Evolutionary conservation across 371 early-diverging fungal species (phyloP), one percentile per base, ranked within the genome.

Genomic region (Gilbertella persicaria): DNA sequence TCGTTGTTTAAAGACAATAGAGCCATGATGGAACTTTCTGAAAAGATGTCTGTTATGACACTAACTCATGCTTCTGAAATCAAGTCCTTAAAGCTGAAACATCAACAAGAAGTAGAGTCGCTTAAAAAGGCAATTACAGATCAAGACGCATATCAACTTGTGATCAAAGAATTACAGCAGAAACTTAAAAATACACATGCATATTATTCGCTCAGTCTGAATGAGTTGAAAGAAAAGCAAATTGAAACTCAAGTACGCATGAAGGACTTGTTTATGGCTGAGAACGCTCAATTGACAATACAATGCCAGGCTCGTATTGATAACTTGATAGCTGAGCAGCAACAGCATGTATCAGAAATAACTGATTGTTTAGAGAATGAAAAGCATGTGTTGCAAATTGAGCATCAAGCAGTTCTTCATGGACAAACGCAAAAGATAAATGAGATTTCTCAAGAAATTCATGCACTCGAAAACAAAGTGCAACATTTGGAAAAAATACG

Each of bases 231-330:
- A 9, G 51, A 57, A 28, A 38, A 33, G 0, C 38, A 52, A 30
- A 40, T 30, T 39, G 52, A 29, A 35, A 56, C 43, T 30, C 58
- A 53, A 21, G 26, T 26, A 0, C 19, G 45, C 0, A 6, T 50
- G 16, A 60, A 60, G 16, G 60, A 61, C 0, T 24, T 66, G 7
- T 66, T 56, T 20, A 55, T 66, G 49, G 50, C 45, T 4, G 68
- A 72, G 39, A 62, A 58, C 17, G 51, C 50, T 10, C 56, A 63
- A 29, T 36, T 61, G 30, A 40, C 54, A 5, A 66, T 73, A 64
- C 69, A 66, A 7, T 38, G 40, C 17, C 64, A 73, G 48, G 73
- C 69, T 13, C 50, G 62, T 1, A 36, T 68, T 16, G 61, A 62
- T 19, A 72, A 72, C 26, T 16, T 68, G 17, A 19, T 44, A 16